Conservation (phyloP, 164 flowering plant species). For the Umbellularia californica region DNA sequence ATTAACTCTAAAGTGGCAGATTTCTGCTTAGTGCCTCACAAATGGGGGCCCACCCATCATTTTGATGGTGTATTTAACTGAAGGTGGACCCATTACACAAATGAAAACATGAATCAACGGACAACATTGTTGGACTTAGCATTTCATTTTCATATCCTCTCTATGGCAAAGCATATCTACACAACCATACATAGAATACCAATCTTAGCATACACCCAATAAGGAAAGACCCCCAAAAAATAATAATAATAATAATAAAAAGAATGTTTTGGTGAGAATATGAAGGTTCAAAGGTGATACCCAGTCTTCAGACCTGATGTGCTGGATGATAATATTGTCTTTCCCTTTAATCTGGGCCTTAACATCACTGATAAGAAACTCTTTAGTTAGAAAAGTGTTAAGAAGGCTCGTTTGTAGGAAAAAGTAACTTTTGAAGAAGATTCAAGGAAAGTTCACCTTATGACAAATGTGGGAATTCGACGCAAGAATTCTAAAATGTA, state of each 20-base stretch:
- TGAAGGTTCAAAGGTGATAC: constrained; percentile 28
- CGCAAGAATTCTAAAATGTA: neutral
- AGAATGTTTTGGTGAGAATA: neutral
- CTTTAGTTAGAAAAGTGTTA: neutral
- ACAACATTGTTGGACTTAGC: too few species aligned
- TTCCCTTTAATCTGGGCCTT: constrained; percentile 74
- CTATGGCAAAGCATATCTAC: too few species aligned
- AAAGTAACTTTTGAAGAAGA: neutral
- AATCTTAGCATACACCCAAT: neutral
- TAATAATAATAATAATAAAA: neutral
- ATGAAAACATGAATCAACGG: too few species aligned
- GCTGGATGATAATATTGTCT: constrained; percentile 51
- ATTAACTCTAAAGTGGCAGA: too few species aligned
- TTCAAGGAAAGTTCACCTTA: neutral
- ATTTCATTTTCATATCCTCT: too few species aligned
- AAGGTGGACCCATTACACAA: too few species aligned
- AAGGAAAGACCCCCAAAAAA: neutral
- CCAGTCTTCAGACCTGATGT: constrained; percentile 69
- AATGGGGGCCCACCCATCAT: too few species aligned
- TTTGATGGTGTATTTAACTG: too few species aligned
- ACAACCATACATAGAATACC: neutral
- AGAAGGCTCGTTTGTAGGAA: neutral
- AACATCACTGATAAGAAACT: constrained; percentile 34
- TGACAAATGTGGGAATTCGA: neutral
- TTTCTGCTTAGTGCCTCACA: too few species aligned